Evolutionary conservation across 345 rosid genomes (phyloP).

Genomic region (Lepidium africanum): DNA sequence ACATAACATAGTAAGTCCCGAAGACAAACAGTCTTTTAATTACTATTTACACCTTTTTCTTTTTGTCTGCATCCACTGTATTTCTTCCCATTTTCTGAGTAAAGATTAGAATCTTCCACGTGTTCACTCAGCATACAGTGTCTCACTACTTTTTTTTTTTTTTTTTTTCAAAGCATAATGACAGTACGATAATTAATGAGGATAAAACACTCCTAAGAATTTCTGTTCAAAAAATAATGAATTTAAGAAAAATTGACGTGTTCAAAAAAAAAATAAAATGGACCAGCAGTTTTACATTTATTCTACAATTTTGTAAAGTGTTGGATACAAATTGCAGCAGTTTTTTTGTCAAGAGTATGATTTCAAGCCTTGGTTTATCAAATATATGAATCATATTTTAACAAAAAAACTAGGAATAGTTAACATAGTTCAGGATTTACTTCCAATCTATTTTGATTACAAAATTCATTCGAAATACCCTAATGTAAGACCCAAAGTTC

Average conservation of each 20-base stretch:
- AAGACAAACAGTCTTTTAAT: constrained; percentile 14
- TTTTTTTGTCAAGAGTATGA: neutral
- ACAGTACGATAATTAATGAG: neutral
- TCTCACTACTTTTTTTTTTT: neutral
- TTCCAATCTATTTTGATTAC: no score
- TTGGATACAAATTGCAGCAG: no score
- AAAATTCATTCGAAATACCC: no score
- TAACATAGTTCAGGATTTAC: no score
- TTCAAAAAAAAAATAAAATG: no score
- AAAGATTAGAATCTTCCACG: constrained; percentile 17
- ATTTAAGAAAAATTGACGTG: no score
- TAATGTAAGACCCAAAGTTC: no score
- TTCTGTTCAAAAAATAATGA: neutral
- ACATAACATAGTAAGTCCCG: constrained; percentile 2
- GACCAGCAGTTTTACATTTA: no score
- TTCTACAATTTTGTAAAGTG: no score
- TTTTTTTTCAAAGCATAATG: neutral
- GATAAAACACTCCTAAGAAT: neutral
- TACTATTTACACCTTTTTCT: neutral
- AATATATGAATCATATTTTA: no score
- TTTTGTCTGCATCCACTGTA: constrained; percentile 16
- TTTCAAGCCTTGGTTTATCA: neutral
- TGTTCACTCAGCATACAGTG: constrained; percentile 2
- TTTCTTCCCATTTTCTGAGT: neutral
- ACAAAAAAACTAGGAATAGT: no score